These are phyloP conservation scores for Globisporangium sylvaticum DNA, from an alignment of 352 stramenopile genomes.

Conservation along the genomic window DNA sequence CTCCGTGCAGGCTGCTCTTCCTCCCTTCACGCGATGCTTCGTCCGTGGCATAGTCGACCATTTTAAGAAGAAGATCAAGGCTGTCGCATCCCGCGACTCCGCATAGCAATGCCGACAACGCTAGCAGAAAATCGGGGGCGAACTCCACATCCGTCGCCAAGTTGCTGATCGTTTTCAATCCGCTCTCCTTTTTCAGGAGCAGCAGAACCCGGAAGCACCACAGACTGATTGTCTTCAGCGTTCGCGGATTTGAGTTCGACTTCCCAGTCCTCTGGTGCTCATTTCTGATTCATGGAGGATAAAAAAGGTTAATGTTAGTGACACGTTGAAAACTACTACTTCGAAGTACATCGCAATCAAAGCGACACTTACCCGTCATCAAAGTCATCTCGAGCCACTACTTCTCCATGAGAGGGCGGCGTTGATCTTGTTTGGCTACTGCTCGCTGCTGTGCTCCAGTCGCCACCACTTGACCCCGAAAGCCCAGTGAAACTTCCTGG, in stretches of 20 bases:
- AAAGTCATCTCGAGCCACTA: slow-evolving; percentile 22
- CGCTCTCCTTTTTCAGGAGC: slow-evolving; percentile 74
- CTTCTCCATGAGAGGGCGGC: not conserved
- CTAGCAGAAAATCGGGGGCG: slow-evolving; percentile 64
- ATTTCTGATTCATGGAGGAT: slow-evolving; percentile 3
- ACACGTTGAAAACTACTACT: not conserved
- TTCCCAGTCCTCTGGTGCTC: not conserved
- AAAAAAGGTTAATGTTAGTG: not conserved
- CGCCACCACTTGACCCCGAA: slow-evolving; percentile 3
- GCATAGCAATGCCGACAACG: slow-evolving; percentile 53
- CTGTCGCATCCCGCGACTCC: slow-evolving; percentile 53
- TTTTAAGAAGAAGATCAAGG: slow-evolving; percentile 45
- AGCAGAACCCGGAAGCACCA: slow-evolving; percentile 76
- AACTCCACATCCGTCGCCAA: slow-evolving; percentile 42
- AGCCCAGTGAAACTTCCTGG: not conserved
- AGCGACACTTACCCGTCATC: slow-evolving; percentile 31
- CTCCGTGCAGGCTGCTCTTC: slow-evolving; percentile 18
- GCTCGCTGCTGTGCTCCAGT: slow-evolving; percentile 10
- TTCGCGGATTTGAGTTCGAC: not conserved
- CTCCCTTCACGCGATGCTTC: slow-evolving; percentile 30
- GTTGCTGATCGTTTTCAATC: slow-evolving; percentile 50
- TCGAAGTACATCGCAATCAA: slow-evolving; percentile 5
- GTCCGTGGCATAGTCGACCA: slow-evolving; percentile 48
- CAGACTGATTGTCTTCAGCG: slow-evolving; percentile 41
- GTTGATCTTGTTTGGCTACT: slow-evolving; percentile 9